Evolutionary conservation across 1,139 yeast genomes (phyloP).

Genomic region (Arxiozyma bovina): DNA sequence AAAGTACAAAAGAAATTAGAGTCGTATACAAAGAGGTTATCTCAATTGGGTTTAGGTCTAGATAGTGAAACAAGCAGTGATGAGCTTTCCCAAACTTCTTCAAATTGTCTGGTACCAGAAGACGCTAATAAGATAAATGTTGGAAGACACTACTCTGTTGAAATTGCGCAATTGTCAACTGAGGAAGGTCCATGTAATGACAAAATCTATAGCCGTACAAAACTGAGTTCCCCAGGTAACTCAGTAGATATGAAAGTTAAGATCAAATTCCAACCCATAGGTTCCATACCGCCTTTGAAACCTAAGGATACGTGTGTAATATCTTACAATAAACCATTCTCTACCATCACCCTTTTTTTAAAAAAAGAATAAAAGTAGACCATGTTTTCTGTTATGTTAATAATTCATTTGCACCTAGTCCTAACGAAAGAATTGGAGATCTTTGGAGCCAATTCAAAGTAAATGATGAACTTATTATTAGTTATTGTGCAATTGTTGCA

Average conservation of each 20-base stretch:
- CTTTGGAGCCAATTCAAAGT: constrained; percentile 29
- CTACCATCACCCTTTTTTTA: constrained; percentile 21
- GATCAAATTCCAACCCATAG: constrained; percentile 29
- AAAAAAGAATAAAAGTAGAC: constrained; percentile 17
- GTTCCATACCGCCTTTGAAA: constrained; percentile 21
- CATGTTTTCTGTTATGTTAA: constrained; percentile 28
- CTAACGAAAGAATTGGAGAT: constrained; percentile 28
- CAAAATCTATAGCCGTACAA: neutral
- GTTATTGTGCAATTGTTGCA: constrained; percentile 30
- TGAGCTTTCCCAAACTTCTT: neutral
- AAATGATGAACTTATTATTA: constrained; percentile 27
- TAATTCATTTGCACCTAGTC: constrained; percentile 31
- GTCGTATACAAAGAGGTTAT: constrained; percentile 20
- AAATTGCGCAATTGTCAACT: neutral
- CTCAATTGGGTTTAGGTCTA: constrained; percentile 20
- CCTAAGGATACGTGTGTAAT: constrained; percentile 24
- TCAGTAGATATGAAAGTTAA: constrained; percentile 14
- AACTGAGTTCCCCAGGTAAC: neutral
- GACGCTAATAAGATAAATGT: no score
- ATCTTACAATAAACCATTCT: constrained; percentile 24
- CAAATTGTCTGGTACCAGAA: no score
- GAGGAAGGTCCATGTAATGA: neutral
- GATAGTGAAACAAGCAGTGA: constrained; percentile 5
- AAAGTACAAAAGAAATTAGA: constrained; percentile 19
- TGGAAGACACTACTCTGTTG: neutral